phyloP scores from a whole-genome alignment of 2,329 filamentous ascomycete genomes.

The Stagonosporopsis rhizophila region DNA sequence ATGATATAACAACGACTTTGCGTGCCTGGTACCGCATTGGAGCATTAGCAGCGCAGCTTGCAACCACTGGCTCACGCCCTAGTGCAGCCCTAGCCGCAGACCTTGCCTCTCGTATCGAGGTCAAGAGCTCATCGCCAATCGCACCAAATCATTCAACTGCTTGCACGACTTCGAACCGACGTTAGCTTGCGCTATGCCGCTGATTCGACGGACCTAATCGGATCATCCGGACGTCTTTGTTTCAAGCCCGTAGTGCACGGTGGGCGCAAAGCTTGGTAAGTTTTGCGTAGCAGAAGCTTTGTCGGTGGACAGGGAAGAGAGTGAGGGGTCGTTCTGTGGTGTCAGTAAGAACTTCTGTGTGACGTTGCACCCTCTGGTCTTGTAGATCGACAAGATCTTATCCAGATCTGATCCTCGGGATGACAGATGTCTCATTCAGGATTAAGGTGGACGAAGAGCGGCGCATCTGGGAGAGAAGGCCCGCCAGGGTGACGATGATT shows the following conservation, averaged over 20 bases:
- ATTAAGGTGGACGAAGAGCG: constrained; percentile 1
- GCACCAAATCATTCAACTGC: background rate
- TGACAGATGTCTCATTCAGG: constrained; percentile 23
- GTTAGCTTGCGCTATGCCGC: constrained; percentile 1
- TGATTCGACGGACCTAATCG: constrained; percentile 4
- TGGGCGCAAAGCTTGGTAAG: constrained; percentile 5
- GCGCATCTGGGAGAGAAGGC: constrained; percentile 3
- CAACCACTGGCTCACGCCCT: background rate
- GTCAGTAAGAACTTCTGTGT: constrained; percentile 22
- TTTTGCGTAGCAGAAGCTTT: constrained; percentile 12
- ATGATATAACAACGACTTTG: constrained; percentile 11
- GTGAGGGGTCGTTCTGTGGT: constrained; percentile 26
- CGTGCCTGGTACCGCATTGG: constrained; percentile 11
- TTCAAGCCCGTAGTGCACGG: constrained; percentile 20
- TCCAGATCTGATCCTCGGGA: constrained; percentile 21
- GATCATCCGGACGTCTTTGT: constrained; percentile 14
- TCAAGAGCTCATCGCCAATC: background rate
- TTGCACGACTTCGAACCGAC: constrained; percentile 6
- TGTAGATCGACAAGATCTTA: constrained; percentile 25
- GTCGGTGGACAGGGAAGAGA: constrained; percentile 9
- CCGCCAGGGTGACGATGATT: background rate
- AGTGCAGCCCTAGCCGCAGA: constrained; percentile 8
- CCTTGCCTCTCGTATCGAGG: background rate
- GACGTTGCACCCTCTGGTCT: constrained; percentile 31
- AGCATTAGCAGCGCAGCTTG: constrained; percentile 4